These are phyloP conservation scores for Moesziomyces sp. DNA, from an alignment of 1,284 basidiomycete species.

Conservation along the genomic window DNA sequence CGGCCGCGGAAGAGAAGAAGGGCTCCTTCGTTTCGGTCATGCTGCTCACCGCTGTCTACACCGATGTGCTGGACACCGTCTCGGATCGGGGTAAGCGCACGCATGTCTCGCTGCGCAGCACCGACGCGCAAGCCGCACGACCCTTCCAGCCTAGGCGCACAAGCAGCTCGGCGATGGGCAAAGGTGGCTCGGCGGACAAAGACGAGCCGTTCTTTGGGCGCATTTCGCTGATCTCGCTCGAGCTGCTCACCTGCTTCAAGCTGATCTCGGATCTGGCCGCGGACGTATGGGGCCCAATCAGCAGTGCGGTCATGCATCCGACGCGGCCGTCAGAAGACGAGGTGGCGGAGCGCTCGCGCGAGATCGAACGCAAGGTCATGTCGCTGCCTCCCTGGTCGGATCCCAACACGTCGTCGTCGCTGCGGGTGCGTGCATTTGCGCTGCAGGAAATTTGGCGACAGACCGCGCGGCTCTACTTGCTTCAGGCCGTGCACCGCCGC, in stretches of 20 bases:
- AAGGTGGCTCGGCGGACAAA: slow-evolving; percentile 1
- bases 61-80: slow-evolving; percentile 41
- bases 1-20: slow-evolving; percentile 36
- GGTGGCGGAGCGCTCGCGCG: slow-evolving; percentile 20
- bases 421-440: slow-evolving; percentile 40
- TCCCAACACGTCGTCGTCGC: slow-evolving; percentile 26
- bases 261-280: slow-evolving; percentile 46
- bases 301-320: slow-evolving; percentile 7
- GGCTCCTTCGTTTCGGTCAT: slow-evolving; percentile 33
- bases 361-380: slow-evolving; percentile 43
- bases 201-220: slow-evolving; percentile 42
- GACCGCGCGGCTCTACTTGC: slow-evolving; percentile 38
- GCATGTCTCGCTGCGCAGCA: slow-evolving; percentile 17
- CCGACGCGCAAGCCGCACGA: not conserved
- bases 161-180: slow-evolving; percentile 1
- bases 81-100: slow-evolving; percentile 32
- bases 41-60: slow-evolving; percentile 43
- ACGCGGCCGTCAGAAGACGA: slow-evolving; percentile 23
- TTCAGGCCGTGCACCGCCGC: slow-evolving; percentile 46
- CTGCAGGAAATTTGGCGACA: slow-evolving; percentile 56
- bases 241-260: slow-evolving; percentile 50
- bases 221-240: slow-evolving; percentile 35
- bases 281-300: slow-evolving; percentile 43
- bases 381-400: slow-evolving; percentile 39
- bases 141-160: slow-evolving; percentile 7